phyloP scores from a whole-genome alignment of 176 grass and related monocot species.

The Elymus sibiricus region DNA sequence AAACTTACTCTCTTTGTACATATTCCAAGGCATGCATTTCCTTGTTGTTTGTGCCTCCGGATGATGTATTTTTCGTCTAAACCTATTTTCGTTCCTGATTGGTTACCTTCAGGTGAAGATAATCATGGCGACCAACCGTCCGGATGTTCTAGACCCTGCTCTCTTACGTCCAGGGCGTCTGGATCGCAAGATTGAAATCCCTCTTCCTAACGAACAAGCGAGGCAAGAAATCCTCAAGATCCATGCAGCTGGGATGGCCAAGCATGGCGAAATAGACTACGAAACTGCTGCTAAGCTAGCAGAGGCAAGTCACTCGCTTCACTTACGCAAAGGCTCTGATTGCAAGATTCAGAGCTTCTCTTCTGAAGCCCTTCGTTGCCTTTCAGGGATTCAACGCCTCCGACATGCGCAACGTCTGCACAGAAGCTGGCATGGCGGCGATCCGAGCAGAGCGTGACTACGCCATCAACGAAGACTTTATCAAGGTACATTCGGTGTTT shows the following conservation, averaged over 20 bases:
- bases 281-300: background rate
- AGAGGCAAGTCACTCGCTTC: background rate
- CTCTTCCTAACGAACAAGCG: background rate
- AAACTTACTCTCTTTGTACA: background rate
- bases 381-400: constrained; percentile 2
- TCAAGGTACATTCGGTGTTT: background rate
- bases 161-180: background rate
- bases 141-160: constrained; percentile 8
- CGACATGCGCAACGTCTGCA: background rate
- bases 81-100: background rate
- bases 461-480: background rate
- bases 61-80: background rate
- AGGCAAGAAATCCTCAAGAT: constrained; percentile 11
- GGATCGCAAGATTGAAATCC: background rate
- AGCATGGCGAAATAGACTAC: background rate
- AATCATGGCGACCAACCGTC: constrained; percentile 1
- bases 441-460: constrained; percentile 1
- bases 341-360: too few species aligned
- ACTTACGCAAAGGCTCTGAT: background rate
- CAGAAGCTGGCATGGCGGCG: background rate
- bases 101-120: background rate
- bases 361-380: background rate
- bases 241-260: background rate
- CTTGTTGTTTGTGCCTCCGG: background rate
- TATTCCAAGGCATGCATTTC: background rate